Base-by-base conservation (phyloP, 176 grass and related monocot species). In the Raddia guianensis region DNA sequence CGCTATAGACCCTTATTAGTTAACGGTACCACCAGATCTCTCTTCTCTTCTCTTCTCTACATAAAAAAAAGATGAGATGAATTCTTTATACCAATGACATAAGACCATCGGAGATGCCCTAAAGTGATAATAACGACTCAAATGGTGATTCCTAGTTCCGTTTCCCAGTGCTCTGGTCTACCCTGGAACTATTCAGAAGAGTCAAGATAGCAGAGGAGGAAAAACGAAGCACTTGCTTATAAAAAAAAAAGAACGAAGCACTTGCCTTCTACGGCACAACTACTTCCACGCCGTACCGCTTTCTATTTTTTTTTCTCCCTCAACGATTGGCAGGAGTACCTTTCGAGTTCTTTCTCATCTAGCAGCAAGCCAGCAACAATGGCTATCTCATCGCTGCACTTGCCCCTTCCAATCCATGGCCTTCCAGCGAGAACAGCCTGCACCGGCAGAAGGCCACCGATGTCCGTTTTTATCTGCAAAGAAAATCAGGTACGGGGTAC, bases 191-290 rank as follows among this genome's bases (percentile, higher is more conserved):
- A 43, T 83, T 45, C 44, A 47, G 75, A 79, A 84, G 75, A 12
- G 52, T 61, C 68, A 0, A 60, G 69, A 88, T 16, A 84, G 50
- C 11, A 12, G 11, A 6, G 0, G 19, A 35, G n/a, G 44, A 43
- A 74, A 37, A 27, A 27, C 27, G 27, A 27, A 74, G 48, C 51
- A 16, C 60, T 3, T 78, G 10, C 66, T n/a, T n/a, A n/a, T n/a
- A n/a, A n/a, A n/a, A n/a, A n/a, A n/a, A n/a, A n/a, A n/a, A 74
- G 48, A 27, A 27, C 27, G 27, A 27, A 74, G 48, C 51, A 16
- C 60, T 3, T 78, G 10, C 66, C 80, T 83, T 74, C 86, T 48
- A 83, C 86, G 74, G 74, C 68, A 83, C 68, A 46, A 44, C 61
- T 51, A 74, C 66, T 66, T 44, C 14, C 68, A 12, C 18, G 14